Evolutionary conservation across 139 green algal genomes (phyloP), one percentile per base, ranked within the genome.

Genomic region (Chlamydomonas eustigma): DNA sequence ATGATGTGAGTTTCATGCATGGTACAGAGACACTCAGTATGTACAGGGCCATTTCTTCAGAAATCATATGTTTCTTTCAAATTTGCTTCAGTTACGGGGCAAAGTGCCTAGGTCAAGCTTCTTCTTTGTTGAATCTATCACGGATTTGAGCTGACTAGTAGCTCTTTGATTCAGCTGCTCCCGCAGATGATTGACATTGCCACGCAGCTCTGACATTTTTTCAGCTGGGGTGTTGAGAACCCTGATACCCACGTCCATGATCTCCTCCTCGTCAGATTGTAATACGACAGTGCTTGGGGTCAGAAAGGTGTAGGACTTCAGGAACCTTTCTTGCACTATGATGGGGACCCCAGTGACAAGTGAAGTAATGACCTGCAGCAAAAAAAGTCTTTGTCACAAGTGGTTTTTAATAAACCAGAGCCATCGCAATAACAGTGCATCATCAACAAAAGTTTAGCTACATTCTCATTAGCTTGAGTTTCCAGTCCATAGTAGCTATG

Each of bases 331-430:
- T 35, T 24, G 32, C 58, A 74, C 66, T 28, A 74, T 50, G 6
- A 50, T 8, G 8, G 66, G 66, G 6, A 50, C 32, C 18, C 71
- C 52, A 2, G 73, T 78, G 33, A 78, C 73, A 12, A 78, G 33
- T 2, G 30, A 63, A 30, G 73, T 78, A 58, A 78, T 78, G 51
- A 78, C 58, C 58, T 70, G 58, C 18, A 28, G 58, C 6, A 32
- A 70, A 28, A 70, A 22, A 70, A 28, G 58, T 22, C 8, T 37
- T 70, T 5, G 58, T 35, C 6, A 70, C 6, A 28, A 34, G 24
- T n/a, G n/a, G n/a, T n/a, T n/a, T n/a, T n/a, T n/a, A n/a, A n/a
- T n/a, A n/a, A n/a, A n/a, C n/a, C n/a, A n/a, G n/a, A n/a, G n/a
- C n/a, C n/a, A n/a, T n/a, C n/a, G n/a, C n/a, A n/a, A n/a, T n/a